Evolutionary conservation across 129 eudicot genomes (phyloP).

Genomic region (Silybum marianum): DNA sequence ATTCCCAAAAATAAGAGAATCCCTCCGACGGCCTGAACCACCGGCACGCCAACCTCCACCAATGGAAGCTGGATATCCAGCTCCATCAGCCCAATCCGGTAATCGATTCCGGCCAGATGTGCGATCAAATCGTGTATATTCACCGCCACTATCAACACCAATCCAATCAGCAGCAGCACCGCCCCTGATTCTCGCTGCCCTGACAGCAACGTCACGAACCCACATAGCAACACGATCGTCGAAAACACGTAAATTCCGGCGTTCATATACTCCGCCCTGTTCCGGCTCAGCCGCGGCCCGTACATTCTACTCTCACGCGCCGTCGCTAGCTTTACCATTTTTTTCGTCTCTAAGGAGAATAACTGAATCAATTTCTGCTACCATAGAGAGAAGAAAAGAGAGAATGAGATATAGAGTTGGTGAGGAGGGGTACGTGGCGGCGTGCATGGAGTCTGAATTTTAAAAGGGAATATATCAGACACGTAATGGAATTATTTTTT

Average conservation of each 20-base stretch:
- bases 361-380: slow-evolving; percentile 4
- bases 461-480: slow-evolving; percentile 5
- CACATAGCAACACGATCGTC: slow-evolving; percentile 56
- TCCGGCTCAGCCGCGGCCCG: slow-evolving; percentile 65
- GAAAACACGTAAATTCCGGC: slow-evolving; percentile 77
- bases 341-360: neutral
- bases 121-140: slow-evolving; percentile 84
- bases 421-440: slow-evolving; percentile 47
- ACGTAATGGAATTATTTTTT: slow-evolving; percentile 8
- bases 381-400: neutral
- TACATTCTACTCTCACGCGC: slow-evolving; percentile 79
- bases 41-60: slow-evolving; percentile 76
- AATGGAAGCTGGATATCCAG: slow-evolving; percentile 67
- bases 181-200: slow-evolving; percentile 58
- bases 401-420: slow-evolving; percentile 3
- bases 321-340: slow-evolving; percentile 91
- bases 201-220: slow-evolving; percentile 56
- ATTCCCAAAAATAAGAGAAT: slow-evolving; percentile 52
- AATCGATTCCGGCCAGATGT: slow-evolving; percentile 83
- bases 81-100: slow-evolving; percentile 51
- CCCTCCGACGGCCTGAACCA: slow-evolving; percentile 62
- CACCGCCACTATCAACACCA: slow-evolving; percentile 38
- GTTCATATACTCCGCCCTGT: slow-evolving; percentile 80
- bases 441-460: slow-evolving; percentile 42
- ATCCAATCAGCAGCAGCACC: slow-evolving; percentile 56